A percentile compares a stretch with the other conserved stretches of the same genome.
Evolutionary conservation across 495 filamentous ascomycete genomes (phyloP).

Genomic region (Tuber brumale): DNA sequence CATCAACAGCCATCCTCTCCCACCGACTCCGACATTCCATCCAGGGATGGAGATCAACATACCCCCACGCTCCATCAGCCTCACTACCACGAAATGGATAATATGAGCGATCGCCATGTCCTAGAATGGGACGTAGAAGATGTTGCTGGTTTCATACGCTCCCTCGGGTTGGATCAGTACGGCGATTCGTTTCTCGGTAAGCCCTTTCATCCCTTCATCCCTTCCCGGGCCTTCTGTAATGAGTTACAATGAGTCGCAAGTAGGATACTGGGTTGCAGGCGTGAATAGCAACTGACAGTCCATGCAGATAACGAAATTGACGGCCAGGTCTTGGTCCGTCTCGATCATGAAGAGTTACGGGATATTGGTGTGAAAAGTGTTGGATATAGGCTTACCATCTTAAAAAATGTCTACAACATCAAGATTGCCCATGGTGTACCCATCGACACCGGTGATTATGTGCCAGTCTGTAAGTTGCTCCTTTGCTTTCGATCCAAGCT

Average conservation of each 20-base stretch:
- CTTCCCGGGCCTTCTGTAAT: constrained; percentile 32
- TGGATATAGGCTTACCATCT: constrained; percentile 86
- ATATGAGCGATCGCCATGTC: constrained; percentile 48
- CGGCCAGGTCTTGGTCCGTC: constrained; percentile 79
- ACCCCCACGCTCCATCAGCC: constrained; percentile 29
- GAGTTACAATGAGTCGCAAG: constrained; percentile 21
- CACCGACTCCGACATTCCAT: constrained; percentile 31
- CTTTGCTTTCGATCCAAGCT: constrained; percentile 14
- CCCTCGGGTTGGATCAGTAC: constrained; percentile 77
- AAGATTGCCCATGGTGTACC: constrained; percentile 88
- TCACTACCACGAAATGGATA: constrained; percentile 2
- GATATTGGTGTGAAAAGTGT: constrained; percentile 89
- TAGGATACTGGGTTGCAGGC: constrained; percentile 7
- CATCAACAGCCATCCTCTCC: constrained; percentile 26
- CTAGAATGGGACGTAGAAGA: constrained; percentile 84
- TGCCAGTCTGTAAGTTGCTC: constrained; percentile 71
- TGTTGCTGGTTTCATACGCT: constrained; percentile 75
- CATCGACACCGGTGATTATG: constrained; percentile 86
- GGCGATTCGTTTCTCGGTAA: constrained; percentile 60
- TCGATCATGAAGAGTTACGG: constrained; percentile 88
- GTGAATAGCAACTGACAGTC: constrained; percentile 18
- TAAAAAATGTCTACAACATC: constrained; percentile 90
- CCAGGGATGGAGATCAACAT: constrained; percentile 31
- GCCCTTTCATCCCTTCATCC: constrained; percentile 28
- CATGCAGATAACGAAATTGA: constrained; percentile 80